Conservation (phyloP, 2,329 filamentous ascomycete genomes). For the Amauroascus niger region DNA sequence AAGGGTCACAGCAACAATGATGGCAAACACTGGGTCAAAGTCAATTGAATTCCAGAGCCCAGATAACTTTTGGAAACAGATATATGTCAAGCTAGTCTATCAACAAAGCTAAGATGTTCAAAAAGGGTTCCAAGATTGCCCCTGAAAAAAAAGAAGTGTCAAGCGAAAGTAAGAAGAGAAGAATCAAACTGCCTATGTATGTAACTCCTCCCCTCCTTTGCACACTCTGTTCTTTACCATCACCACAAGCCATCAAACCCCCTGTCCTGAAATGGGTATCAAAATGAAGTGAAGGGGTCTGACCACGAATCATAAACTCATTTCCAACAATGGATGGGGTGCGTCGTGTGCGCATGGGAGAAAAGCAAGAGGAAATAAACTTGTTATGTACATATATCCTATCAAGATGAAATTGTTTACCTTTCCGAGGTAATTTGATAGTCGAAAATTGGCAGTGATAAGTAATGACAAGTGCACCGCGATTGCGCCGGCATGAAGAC, state of each 20-base stretch:
- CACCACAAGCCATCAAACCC: not conserved
- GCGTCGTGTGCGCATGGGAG: not conserved
- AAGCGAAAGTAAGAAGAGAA: not conserved
- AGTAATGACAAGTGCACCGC: not conserved
- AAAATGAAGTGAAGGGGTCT: conserved; percentile 1
- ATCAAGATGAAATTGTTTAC: not conserved
- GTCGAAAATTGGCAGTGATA: not conserved
- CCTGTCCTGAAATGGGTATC: not conserved
- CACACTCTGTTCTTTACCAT: not conserved
- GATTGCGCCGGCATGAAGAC: not conserved
- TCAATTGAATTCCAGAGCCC: too few species aligned
- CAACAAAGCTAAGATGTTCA: not conserved
- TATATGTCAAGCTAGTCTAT: not conserved
- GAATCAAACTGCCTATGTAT: not conserved
- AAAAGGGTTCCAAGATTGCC: not conserved
- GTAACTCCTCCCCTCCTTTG: not conserved
- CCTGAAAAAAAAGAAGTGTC: not conserved
- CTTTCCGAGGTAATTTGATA: not conserved
- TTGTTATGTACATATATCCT: conserved; percentile 9
- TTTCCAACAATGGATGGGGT: conserved; percentile 2
- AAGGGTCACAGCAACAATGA: too few species aligned
- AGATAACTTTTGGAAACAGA: not conserved
- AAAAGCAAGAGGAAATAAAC: not conserved
- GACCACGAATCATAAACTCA: conserved; percentile 8
- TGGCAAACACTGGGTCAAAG: too few species aligned